Base-by-base conservation (phyloP, 441 rosid genomes). In the Aleurites moluccanus region DNA sequence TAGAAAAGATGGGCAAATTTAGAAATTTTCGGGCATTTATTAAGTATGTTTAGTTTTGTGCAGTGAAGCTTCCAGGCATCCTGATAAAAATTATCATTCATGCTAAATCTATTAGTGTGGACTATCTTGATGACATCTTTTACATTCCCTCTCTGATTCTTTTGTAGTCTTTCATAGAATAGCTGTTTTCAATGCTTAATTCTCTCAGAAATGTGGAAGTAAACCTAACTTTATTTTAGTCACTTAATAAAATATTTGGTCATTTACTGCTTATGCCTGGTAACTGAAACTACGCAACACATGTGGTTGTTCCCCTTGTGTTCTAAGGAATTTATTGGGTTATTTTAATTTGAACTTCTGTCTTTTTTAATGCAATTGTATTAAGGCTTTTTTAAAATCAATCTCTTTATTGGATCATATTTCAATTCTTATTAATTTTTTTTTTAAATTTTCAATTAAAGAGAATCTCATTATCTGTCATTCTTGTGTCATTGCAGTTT, bases 401-500 rank as follows among this genome's bases (percentile, higher is more conserved):
- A 14, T 69, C 3, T 16, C 20, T 23, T 53, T 6, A 53, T 55
- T 55, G 30, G 21, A 52, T 10, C 16, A 16, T 42, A 20, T 42
- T 25, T 42, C 56, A 55, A 11, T 57, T 42, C 53, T 56, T 44
- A 11, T 23, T 47, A 35, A n/a, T 30, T 69, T 20, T 0, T 35
- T 69, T 13, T 53, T 2, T 5, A 7, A 9, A 56, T 20, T 69
- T 33, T 21, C 10, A 35, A 52, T 53, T 30, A 20, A 53, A 30
- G 45, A 3, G 20, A 59, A 21, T 16, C 23, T 55, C 20, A 55
- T 42, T 30, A 28, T 20, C 52, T 74, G 11, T 33, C 69, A 56
- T 53, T 72, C 25, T 75, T 67, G 85, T 27, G 56, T 64, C 10
- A 14, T 62, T 81, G 79, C 89, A 92, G 99, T 83, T 81, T 69